Evolutionary conservation across 305 asterid genomes (phyloP).

Genomic region (Fraxinus sp.): DNA sequence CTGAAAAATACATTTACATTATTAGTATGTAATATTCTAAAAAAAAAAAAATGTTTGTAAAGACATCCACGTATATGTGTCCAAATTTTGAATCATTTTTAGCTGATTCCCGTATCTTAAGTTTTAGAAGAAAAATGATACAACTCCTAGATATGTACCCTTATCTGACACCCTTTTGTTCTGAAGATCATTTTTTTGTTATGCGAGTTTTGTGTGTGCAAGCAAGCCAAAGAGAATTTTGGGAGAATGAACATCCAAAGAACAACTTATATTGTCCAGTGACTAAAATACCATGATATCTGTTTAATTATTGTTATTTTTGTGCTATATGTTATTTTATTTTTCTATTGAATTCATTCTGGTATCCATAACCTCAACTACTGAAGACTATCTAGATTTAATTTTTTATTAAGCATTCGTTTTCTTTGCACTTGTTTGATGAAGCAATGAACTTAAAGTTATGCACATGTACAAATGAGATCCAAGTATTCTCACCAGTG

Average conservation of each 20-base stretch:
- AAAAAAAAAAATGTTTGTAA: too few relatives aligned
- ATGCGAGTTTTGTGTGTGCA: conserved; percentile 47
- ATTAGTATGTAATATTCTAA: too few relatives aligned
- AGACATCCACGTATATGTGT: too few relatives aligned
- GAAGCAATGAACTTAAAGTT: neutral
- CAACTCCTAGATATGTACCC: too few relatives aligned
- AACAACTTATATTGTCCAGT: neutral
- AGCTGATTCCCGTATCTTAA: conserved; percentile 39
- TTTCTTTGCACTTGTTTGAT: neutral
- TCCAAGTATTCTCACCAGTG: neutral
- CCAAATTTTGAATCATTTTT: too few relatives aligned
- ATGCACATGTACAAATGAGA: conserved; percentile 21
- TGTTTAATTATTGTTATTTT: neutral
- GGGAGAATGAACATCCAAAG: neutral
- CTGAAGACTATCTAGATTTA: neutral
- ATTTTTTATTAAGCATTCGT: neutral
- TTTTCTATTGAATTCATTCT: conserved; percentile 56
- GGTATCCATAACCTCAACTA: neutral
- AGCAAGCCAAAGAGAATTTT: neutral
- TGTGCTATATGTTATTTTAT: neutral
- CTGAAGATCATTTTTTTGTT: conserved; percentile 7
- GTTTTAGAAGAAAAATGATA: too few relatives aligned
- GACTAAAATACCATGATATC: neutral
- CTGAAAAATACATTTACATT: too few relatives aligned
- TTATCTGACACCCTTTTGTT: too few relatives aligned